phyloP scores from a whole-genome alignment of 768 basidiomycete species.

The Hygrophoropsis aurantiaca region DNA sequence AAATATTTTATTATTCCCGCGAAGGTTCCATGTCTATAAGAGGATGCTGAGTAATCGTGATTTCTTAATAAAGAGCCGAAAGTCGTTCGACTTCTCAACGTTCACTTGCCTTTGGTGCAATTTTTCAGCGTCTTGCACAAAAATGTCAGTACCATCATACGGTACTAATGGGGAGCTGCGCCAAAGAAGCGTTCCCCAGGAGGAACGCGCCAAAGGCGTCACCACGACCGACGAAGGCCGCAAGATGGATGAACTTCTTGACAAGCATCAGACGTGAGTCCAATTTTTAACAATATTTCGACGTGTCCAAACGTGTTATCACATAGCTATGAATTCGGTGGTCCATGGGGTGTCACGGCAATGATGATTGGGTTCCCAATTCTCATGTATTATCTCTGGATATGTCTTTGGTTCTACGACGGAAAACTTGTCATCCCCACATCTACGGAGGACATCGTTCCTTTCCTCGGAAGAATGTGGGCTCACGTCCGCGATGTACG shows the following conservation, averaged over 20 bases:
- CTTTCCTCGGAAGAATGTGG: slow-evolving; percentile 84
- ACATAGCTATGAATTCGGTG: slow-evolving; percentile 91
- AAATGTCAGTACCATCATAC: slow-evolving; percentile 28
- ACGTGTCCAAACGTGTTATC: slow-evolving; percentile 1
- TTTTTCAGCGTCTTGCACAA: not conserved
- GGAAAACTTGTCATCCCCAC: slow-evolving; percentile 73
- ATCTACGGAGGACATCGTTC: slow-evolving; percentile 67
- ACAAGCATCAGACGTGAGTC: slow-evolving; percentile 62
- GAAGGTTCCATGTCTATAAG: not conserved
- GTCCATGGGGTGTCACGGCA: slow-evolving; percentile 83
- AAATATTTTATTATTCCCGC: slow-evolving; percentile 8
- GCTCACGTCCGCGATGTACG: slow-evolving; percentile 76
- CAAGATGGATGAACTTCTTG: slow-evolving; percentile 70
- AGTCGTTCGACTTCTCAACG: slow-evolving; percentile 12
- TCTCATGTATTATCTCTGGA: slow-evolving; percentile 99
- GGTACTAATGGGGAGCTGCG: slow-evolving; percentile 26
- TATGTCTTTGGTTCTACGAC: slow-evolving; percentile 95
- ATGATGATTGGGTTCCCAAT: slow-evolving; percentile 95
- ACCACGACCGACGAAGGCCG: slow-evolving; percentile 67
- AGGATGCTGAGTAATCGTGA: slow-evolving; percentile 18
- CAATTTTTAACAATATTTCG: not conserved
- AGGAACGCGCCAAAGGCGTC: slow-evolving; percentile 18
- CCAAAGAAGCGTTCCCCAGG: slow-evolving; percentile 23
- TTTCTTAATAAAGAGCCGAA: slow-evolving; percentile 13
- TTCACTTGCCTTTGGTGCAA: not conserved